Base-by-base conservation (phyloP, 805 yeast species). In the Isabelozyma pseudorhagii region DNA sequence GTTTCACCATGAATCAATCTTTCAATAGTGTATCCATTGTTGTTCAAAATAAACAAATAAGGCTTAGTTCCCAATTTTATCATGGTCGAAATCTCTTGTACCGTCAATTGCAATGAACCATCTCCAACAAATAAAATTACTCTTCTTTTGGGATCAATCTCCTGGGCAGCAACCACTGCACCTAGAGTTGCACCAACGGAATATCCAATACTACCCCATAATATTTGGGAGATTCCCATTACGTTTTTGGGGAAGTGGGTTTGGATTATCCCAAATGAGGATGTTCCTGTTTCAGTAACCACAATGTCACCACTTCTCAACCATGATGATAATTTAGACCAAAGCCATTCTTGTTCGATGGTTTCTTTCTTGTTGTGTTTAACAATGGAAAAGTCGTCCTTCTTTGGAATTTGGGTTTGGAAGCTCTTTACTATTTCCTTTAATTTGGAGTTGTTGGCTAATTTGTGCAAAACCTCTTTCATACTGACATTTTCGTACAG, bases 111-210 rank as follows among this genome's bases (percentile, higher is more conserved):
- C 58, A 71, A 67, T 11, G 75, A 69, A 42, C 75, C 75, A 54
- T 71, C 75, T 42, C 75, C 75, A n/a, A 70, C 71, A 49, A 71
- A 70, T 52, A 71, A 59, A 40, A 71, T 60, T 44, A 68, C 74
- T 59, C 75, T 61, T 58, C 65, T 63, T 38, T 48, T 50, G 10
- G 71, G 69, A 46, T 61, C 69, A 40, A 60, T 44, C 40, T 68
- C 73, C 47, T 62, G 62, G 14, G 71, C 69, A 10, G 72, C 73
- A 48, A 58, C 57, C 1, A 57, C 69, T 8, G 73, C 73, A 38
- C 73, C 73, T 38, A 61, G 58, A 8, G 67, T 55, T 27, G 72
- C 62, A 17, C 73, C 73, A 10, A 67, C 71, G 1, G 72, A 57
- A 51, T 59, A 68, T 17, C 73, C 73, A 51, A 68, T 67, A 15